Percentiles rank a stretch among this genome's conserved stretches.
These are phyloP conservation scores for Rhodamnia argentea DNA, from an alignment of 345 rosid species.

Conservation along the genomic window DNA sequence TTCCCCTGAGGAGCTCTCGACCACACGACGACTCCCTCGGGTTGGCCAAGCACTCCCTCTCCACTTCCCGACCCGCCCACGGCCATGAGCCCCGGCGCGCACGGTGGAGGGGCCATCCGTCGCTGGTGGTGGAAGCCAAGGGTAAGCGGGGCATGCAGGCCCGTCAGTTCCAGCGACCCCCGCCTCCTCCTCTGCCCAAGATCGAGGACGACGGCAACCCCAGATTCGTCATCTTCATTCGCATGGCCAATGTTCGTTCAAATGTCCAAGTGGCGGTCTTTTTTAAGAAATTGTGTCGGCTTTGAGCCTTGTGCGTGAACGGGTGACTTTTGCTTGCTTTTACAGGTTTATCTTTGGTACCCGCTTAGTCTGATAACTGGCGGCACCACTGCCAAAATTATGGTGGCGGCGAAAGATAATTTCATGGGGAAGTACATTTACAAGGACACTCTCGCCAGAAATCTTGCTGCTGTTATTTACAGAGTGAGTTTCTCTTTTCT, in stretches of 20 bases:
- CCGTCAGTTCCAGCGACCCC: constrained; percentile 66
- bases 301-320: not conserved
- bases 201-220: constrained; percentile 96
- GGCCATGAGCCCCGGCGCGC: constrained; percentile 3
- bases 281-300: not conserved
- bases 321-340: not conserved
- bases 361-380: constrained; percentile 77
- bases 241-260: constrained; percentile 70
- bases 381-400: constrained; percentile 93
- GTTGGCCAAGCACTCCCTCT: constrained; percentile 41
- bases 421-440: constrained; percentile 87
- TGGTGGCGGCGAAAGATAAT: constrained; percentile 93
- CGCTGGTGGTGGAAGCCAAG: constrained; percentile 64
- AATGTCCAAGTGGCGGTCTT: not conserved
- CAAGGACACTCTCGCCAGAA: constrained; percentile 83
- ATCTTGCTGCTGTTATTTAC: constrained; percentile 89
- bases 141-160: constrained; percentile 75
- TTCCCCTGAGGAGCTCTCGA: constrained; percentile 48
- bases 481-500: constrained; percentile 25
- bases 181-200: constrained; percentile 71
- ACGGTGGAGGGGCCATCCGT: constrained; percentile 7
- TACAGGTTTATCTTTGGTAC: constrained; percentile 86
- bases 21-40: constrained; percentile 28
- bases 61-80: constrained; percentile 28
- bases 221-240: constrained; percentile 76